A percentile compares a stretch with the other conserved stretches of the same genome.
phyloP scores from a whole-genome alignment of 768 basidiomycete species.

The Lentinus brumalis region DNA sequence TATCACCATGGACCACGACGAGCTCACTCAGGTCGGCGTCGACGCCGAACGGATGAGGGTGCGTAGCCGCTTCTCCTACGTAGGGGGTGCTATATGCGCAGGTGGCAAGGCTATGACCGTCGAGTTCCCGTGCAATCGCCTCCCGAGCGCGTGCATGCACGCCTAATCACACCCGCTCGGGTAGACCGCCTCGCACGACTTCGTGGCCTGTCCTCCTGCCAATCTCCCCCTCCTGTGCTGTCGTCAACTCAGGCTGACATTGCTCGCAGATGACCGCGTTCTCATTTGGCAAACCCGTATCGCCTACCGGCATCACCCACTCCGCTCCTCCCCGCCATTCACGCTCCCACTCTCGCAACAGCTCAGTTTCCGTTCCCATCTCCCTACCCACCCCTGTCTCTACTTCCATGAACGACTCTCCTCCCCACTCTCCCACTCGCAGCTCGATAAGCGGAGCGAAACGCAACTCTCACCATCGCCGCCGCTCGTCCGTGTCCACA shows the following conservation, averaged over 20 bases:
- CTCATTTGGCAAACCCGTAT: constrained; percentile 55
- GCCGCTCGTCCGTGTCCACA: constrained; percentile 87
- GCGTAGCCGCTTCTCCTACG: constrained; percentile 13
- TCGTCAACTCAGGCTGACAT: neutral
- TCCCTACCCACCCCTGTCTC: constrained; percentile 33
- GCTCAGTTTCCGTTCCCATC: constrained; percentile 42
- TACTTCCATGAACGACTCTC: constrained; percentile 39
- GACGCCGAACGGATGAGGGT: constrained; percentile 48
- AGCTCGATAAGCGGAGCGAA: constrained; percentile 39
- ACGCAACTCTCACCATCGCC: constrained; percentile 80
- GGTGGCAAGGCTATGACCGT: neutral
- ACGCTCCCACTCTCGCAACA: constrained; percentile 75
- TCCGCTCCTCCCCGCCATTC: constrained; percentile 48
- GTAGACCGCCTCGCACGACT: neutral
- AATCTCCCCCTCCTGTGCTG: neutral
- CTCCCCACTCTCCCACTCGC: constrained; percentile 36
- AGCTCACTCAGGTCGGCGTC: constrained; percentile 35
- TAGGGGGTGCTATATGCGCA: neutral
- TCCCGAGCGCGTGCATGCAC: neutral
- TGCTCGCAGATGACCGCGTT: constrained; percentile 66
- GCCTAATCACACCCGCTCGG: neutral
- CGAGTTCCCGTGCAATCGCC: constrained; percentile 1
- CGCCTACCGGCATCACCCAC: constrained; percentile 39
- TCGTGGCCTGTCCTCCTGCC: neutral
- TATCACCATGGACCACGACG: constrained; percentile 42